These are phyloP conservation scores for Corynespora cassiicola DNA, from an alignment of 2,329 filamentous ascomycete species.

Conservation along the genomic window DNA sequence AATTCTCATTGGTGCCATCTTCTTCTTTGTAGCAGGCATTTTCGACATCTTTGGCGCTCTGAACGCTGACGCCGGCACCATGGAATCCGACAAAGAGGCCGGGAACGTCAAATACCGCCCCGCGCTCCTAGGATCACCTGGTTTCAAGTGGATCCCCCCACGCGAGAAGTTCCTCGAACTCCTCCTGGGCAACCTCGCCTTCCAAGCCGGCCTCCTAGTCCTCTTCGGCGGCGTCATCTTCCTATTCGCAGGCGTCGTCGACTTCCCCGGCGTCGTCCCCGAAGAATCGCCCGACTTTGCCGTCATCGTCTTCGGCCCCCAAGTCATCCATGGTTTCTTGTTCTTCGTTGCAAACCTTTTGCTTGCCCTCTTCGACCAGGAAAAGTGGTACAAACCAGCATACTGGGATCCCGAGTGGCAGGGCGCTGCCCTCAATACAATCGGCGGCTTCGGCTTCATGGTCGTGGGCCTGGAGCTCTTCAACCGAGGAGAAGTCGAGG, in stretches of 20 bases:
- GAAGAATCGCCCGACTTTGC: constrained; percentile 19
- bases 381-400: constrained; percentile 34
- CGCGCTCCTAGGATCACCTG: constrained; percentile 26
- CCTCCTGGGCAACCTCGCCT: constrained; percentile 23
- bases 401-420: constrained; percentile 30
- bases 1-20: constrained; percentile 27
- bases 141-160: constrained; percentile 33
- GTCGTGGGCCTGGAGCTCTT: constrained; percentile 32
- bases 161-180: constrained; percentile 24
- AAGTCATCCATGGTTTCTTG: constrained; percentile 30
- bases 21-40: constrained; percentile 36
- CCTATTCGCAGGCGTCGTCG: constrained; percentile 36
- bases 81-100: constrained; percentile 10
- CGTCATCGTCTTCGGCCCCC: constrained; percentile 29
- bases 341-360: constrained; percentile 35
- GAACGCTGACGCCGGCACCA: constrained; percentile 23
- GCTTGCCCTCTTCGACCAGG: constrained; percentile 30
- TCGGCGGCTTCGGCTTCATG: constrained; percentile 37
- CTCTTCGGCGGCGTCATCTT: constrained; percentile 37
- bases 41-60: constrained; percentile 32
- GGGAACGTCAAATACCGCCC: constrained; percentile 24
- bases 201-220: constrained; percentile 36
- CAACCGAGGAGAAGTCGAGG: constrained; percentile 12
- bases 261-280: constrained; percentile 30
- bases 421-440: constrained; percentile 29